phyloP scores from a whole-genome alignment of 805 yeast species.

The Priceomyces castillae region DNA sequence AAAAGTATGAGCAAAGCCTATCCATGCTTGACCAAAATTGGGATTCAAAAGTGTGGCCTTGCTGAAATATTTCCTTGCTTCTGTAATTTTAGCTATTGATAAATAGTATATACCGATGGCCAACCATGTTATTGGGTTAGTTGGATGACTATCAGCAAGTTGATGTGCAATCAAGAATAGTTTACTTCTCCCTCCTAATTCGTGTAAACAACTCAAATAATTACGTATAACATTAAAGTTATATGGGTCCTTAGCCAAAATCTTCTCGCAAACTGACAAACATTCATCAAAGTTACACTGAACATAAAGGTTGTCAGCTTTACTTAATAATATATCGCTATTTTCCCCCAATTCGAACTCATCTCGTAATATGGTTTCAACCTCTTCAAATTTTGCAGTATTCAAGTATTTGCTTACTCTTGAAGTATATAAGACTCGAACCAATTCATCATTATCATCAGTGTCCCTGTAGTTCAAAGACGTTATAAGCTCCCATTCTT shows the following conservation, averaged over 20 bases:
- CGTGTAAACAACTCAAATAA: slow-evolving; percentile 81
- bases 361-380: slow-evolving; percentile 62
- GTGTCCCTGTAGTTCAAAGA: slow-evolving; percentile 66
- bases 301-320: slow-evolving; percentile 67
- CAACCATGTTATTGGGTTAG: slow-evolving; percentile 81
- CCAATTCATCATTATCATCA: slow-evolving; percentile 77
- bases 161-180: slow-evolving; percentile 79
- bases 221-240: slow-evolving; percentile 72
- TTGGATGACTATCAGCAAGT: slow-evolving; percentile 80
- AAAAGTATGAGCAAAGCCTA: slow-evolving; percentile 97
- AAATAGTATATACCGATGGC: slow-evolving; percentile 90
- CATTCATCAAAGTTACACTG: slow-evolving; percentile 82
- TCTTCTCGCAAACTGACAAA: slow-evolving; percentile 64
- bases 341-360: slow-evolving; percentile 71
- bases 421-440: slow-evolving; percentile 73
- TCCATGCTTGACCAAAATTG: slow-evolving; percentile 93
- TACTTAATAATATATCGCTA: slow-evolving; percentile 62
- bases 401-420: slow-evolving; percentile 71
- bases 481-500: slow-evolving; percentile 79
- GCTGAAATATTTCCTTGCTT: slow-evolving; percentile 84
- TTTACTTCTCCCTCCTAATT: slow-evolving; percentile 77
- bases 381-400: slow-evolving; percentile 55
- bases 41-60: slow-evolving; percentile 88
- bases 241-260: slow-evolving; percentile 59
- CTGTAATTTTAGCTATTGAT: slow-evolving; percentile 65